Base-by-base conservation (phyloP, 345 rosid species). In the Brassica carinata region DNA sequence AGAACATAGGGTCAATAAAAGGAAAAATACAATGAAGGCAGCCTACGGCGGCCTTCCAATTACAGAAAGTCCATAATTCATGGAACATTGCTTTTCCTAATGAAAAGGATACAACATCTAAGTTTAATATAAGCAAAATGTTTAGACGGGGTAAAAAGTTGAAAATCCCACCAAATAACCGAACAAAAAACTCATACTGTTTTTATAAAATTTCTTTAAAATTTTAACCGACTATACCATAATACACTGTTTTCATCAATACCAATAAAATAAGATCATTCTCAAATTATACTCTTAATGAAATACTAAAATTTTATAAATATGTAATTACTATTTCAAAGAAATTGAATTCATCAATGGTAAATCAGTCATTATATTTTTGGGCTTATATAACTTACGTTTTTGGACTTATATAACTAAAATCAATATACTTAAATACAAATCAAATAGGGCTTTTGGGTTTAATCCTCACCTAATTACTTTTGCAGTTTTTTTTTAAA, bases 41-140 rank as follows among this genome's bases (percentile, higher is more conserved):
- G 33, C 63, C 75, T 30, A 30, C 5, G 71, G 36, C 69, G 77
- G 63, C 80, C 80, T 76, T 81, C 84, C 84, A 81, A 66, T 55
- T 71, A 75, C 73, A 62, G 84, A 71, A 81, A 76, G 73, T 81
- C 84, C 80, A 81, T 82, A 77, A 11, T 55, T 82, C 76, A 69
- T 69, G 72, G 79, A 77, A 30, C 48, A 14, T 53, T 64, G 29
- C 63, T 61, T 51, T 11, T 27, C 3, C 33, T 13, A 15, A 18
- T 58, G 19, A 18, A 23, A 40, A 74, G 13, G 5, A 79, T 31
- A 62, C 34, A 48, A 72, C 65, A 73, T 45, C 10, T 17, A 26
- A 62, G 15, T 53, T 71, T 45, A 13, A 10, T 13, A 13, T 19
- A 23, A 40, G 15, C 10, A 40, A 40, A 36, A 67, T 14, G 1